Percentiles rank a stretch among this genome's conserved stretches.
These are phyloP conservation scores for Fusarium cicatricum DNA, from an alignment of 2,329 filamentous ascomycete species.

Conservation along the genomic window DNA sequence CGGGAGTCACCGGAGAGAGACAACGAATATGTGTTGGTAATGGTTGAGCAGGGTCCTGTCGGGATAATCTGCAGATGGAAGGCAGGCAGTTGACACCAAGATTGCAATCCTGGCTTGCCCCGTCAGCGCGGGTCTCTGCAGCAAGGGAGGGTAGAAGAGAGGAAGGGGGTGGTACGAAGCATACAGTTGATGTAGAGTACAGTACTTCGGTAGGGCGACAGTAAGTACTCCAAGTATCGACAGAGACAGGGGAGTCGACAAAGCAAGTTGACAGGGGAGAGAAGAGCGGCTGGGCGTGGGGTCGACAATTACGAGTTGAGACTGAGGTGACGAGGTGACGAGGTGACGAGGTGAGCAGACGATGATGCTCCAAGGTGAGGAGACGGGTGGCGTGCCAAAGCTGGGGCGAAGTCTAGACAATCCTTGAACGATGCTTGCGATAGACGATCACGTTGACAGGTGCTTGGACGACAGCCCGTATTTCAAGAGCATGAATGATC, in stretches of 20 bases:
- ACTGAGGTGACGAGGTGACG: slow-evolving; percentile 39
- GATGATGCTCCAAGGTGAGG: slow-evolving; percentile 40
- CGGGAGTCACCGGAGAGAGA: slow-evolving; percentile 1
- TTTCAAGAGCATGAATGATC: slow-evolving; percentile 6
- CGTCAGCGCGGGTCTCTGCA: slow-evolving; percentile 37
- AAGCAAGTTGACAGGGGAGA: slow-evolving; percentile 16
- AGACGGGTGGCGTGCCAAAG: slow-evolving; percentile 40
- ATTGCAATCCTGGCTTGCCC: slow-evolving; percentile 28
- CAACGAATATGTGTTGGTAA: slow-evolving; percentile 13
- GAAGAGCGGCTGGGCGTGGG: slow-evolving; percentile 34
- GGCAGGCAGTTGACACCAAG: slow-evolving; percentile 31
- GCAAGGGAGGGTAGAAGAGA: slow-evolving; percentile 8
- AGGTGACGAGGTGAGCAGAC: slow-evolving; percentile 41
- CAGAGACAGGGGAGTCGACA: slow-evolving; percentile 22
- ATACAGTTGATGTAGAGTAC: slow-evolving; percentile 5
- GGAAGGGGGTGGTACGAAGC: slow-evolving; percentile 15
- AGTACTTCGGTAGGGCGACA: slow-evolving; percentile 1
- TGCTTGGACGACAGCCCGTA: slow-evolving; percentile 33
- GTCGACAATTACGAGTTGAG: slow-evolving; percentile 21
- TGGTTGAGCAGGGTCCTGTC: slow-evolving; percentile 13
- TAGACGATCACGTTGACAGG: slow-evolving; percentile 33
- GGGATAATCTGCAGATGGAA: slow-evolving; percentile 19
- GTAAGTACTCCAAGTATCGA: slow-evolving; percentile 15
- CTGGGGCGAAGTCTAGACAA: slow-evolving; percentile 8
- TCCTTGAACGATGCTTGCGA: slow-evolving; percentile 11